phyloP scores from a whole-genome alignment of 441 rosid genomes.

The Capsella rubella region DNA sequence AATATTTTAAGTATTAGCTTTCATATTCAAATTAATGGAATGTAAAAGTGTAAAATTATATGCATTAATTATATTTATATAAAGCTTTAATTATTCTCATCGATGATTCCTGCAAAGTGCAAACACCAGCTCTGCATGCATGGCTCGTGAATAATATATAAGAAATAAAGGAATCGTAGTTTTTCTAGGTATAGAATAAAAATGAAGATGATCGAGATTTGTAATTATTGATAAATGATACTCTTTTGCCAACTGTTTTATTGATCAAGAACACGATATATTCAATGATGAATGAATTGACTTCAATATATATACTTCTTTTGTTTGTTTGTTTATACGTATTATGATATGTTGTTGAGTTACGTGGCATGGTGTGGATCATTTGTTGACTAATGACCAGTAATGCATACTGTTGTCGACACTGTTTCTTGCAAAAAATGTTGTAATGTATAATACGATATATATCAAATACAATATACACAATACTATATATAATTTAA shows the following conservation, averaged over 20 bases:
- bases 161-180: not conserved
- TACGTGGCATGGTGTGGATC: conserved; percentile 41
- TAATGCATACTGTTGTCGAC: conserved; percentile 19
- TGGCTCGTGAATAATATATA: no score
- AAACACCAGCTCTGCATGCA: no score
- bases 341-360: conserved; percentile 15
- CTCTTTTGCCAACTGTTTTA: conserved; percentile 37
- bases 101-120: no score
- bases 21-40: no score
- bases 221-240: not conserved
- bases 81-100: no score
- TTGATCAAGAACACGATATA: conserved; percentile 33
- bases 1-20: no score
- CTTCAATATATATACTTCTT: conserved; percentile 8
- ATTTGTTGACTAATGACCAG: conserved; percentile 39
- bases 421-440: conserved; percentile 37
- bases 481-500: not conserved
- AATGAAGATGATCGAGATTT: not conserved
- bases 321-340: not conserved
- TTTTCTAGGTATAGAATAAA: not conserved
- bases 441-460: not conserved
- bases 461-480: not conserved
- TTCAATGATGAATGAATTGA: conserved; percentile 36
- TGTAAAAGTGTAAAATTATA: no score
- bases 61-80: no score